phyloP scores from a whole-genome alignment of 2,329 filamentous ascomycete species.

The Colletotrichum abscissum region DNA sequence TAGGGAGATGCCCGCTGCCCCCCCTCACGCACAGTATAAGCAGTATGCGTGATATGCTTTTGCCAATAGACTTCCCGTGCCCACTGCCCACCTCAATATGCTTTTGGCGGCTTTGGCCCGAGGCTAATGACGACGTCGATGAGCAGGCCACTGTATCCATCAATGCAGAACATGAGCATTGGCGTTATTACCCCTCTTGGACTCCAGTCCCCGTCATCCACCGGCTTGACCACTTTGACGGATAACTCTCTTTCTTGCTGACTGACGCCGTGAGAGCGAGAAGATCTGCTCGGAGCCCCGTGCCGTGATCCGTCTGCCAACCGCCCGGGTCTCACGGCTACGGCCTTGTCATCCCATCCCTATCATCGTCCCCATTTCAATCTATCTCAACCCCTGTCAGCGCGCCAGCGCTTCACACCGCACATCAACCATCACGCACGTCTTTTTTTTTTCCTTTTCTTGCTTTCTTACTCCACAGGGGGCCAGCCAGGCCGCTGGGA shows the following conservation, averaged over 20 bases:
- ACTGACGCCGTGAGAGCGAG: not conserved
- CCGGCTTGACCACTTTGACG: not conserved
- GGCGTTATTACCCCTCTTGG: not conserved
- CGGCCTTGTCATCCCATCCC: constrained; percentile 13
- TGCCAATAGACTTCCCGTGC: constrained; percentile 28
- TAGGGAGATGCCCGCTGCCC: constrained; percentile 4
- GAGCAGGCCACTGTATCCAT: not conserved
- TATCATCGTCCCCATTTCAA: not conserved
- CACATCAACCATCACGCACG: constrained; percentile 14
- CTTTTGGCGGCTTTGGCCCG: not conserved
- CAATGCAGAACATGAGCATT: not conserved
- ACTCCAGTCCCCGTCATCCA: not conserved
- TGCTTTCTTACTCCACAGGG: constrained; percentile 4
- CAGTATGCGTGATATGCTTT: not conserved
- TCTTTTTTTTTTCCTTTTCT: not conserved
- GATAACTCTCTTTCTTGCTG: not conserved
- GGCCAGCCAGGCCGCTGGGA: constrained; percentile 11
- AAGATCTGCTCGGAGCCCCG: not conserved
- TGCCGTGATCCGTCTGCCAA: constrained; percentile 13
- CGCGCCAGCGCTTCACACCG: constrained; percentile 28
- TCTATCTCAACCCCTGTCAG: constrained; percentile 10
- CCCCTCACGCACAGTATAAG: not conserved
- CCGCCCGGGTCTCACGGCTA: constrained; percentile 14
- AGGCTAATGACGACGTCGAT: not conserved
- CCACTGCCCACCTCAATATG: constrained; percentile 1